These are phyloP conservation scores for Lentinula aciculospora DNA, from an alignment of 768 basidiomycete species.

Conservation along the genomic window DNA sequence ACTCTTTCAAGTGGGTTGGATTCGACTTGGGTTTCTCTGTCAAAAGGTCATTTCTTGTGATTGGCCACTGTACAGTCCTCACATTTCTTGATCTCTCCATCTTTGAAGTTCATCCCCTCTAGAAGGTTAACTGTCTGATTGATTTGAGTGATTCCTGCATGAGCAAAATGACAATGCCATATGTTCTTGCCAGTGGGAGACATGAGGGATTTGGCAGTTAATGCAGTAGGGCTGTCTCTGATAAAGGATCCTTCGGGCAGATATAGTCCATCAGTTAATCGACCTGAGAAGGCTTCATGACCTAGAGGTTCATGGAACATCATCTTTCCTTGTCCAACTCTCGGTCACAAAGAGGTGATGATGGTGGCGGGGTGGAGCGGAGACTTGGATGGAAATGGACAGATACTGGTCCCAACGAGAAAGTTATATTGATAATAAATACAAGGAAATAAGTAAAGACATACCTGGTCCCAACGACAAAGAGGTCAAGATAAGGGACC, in stretches of 20 bases:
- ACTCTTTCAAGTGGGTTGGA: background rate
- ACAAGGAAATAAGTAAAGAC: too few species aligned
- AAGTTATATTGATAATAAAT: too few species aligned
- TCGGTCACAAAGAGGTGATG: too few species aligned
- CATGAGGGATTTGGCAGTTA: background rate
- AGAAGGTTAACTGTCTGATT: background rate
- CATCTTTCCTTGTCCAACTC: background rate
- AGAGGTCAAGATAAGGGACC: too few species aligned
- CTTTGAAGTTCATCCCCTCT: background rate
- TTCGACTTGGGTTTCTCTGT: background rate
- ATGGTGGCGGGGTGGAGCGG: too few species aligned
- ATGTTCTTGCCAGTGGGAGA: background rate
- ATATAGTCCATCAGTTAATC: background rate
- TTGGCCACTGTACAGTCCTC: constrained; percentile 4
- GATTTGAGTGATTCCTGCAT: background rate
- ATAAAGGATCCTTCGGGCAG: background rate
- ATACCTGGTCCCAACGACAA: too few species aligned
- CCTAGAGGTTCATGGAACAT: background rate
- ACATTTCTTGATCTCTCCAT: background rate
- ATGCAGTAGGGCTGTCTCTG: background rate
- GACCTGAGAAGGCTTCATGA: background rate
- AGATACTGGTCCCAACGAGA: too few species aligned
- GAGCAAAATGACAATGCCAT: constrained; percentile 7
- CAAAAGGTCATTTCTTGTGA: background rate
- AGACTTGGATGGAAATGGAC: too few species aligned